These are phyloP conservation scores for Saccharomycopsis fodiens DNA, from an alignment of 805 yeast species.

Conservation along the genomic window DNA sequence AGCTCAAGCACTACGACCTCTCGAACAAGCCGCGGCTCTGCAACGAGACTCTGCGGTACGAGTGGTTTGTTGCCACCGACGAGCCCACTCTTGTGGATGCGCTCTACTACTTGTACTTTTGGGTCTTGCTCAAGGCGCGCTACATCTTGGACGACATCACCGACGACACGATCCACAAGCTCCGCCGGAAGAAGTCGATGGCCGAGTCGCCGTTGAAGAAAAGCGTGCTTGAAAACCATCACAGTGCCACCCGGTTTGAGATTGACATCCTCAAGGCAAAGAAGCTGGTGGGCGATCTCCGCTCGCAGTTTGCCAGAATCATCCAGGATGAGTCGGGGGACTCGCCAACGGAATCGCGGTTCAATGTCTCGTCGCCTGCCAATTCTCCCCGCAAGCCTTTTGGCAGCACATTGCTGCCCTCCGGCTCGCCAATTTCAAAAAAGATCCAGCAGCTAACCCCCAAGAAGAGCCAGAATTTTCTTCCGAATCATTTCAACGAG, in stretches of 20 bases:
- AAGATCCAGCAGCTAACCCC: neutral
- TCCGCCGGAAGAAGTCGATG: constrained; percentile 9
- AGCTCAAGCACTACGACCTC: constrained; percentile 11
- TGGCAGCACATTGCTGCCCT: constrained; percentile 4
- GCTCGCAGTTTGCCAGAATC: constrained; percentile 18
- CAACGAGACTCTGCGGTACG: constrained; percentile 14
- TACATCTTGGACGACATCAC: constrained; percentile 17
- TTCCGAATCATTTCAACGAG: constrained; percentile 6
- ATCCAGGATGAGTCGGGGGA: constrained; percentile 16
- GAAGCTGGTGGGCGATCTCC: constrained; percentile 17
- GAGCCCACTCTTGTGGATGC: constrained; percentile 18
- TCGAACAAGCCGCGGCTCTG: constrained; percentile 12
- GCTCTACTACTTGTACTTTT: constrained; percentile 19
- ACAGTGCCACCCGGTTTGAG: constrained; percentile 19
- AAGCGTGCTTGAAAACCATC: constrained; percentile 15
- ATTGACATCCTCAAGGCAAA: constrained; percentile 20
- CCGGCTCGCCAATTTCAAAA: constrained; percentile 11
- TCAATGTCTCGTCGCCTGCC: constrained; percentile 5
- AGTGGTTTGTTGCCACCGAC: constrained; percentile 18
- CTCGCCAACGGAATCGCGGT: neutral
- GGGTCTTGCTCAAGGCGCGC: constrained; percentile 19
- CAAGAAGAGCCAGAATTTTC: neutral
- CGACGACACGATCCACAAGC: constrained; percentile 4
- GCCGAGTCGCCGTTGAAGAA: constrained; percentile 11
- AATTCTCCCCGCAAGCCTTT: constrained; percentile 10